A percentile compares a stretch with the other conserved stretches of the same genome.
Evolutionary conservation across 805 yeast species (phyloP).

Genomic region (Kodamaea kaohsiungensis): DNA sequence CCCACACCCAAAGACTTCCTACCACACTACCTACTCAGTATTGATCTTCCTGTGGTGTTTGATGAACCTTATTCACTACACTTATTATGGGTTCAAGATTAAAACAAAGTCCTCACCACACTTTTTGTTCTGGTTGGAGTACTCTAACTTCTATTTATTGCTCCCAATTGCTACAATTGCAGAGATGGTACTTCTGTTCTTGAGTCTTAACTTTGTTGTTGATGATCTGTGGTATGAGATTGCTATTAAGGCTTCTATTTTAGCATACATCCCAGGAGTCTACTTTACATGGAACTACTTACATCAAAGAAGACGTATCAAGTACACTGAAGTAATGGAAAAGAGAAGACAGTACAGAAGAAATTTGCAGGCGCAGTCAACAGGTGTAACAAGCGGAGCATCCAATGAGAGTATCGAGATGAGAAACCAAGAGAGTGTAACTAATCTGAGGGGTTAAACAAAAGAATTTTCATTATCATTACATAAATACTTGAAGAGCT

Average conservation of each 20-base stretch:
- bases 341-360: constrained; percentile 3
- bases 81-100: constrained; percentile 36
- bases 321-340: constrained; percentile 23
- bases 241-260: constrained; percentile 25
- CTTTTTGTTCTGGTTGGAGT: constrained; percentile 38
- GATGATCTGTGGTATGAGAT: constrained; percentile 23
- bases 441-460: neutral
- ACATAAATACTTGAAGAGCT: too few species aligned
- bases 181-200: constrained; percentile 37
- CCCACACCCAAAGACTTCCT: constrained; percentile 43
- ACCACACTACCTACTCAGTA: constrained; percentile 41
- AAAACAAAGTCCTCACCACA: constrained; percentile 38
- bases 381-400: neutral
- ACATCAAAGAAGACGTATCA: constrained; percentile 17
- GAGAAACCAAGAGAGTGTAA: neutral
- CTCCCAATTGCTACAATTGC: constrained; percentile 34
- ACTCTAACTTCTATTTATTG: constrained; percentile 33
- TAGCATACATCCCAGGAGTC: constrained; percentile 37
- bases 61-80: constrained; percentile 31
- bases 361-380: neutral
- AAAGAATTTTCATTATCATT: too few species aligned
- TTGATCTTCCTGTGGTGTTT: constrained; percentile 40
- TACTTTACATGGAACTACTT: constrained; percentile 38
- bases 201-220: constrained; percentile 35
- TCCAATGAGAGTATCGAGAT: neutral